phyloP scores from a whole-genome alignment of 768 basidiomycete species.

The Lactarius quietus region DNA sequence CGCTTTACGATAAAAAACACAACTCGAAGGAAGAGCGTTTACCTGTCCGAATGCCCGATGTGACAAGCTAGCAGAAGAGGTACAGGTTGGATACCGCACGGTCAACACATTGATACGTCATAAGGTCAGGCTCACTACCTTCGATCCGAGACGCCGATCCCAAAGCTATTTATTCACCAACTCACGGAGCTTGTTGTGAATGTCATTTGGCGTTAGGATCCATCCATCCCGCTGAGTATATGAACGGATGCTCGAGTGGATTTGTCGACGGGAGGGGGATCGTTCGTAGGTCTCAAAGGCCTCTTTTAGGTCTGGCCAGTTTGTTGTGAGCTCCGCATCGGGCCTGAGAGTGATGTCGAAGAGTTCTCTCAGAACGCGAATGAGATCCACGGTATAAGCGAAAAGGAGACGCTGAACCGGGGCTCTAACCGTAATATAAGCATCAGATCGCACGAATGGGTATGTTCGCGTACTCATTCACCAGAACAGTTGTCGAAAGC shows the following conservation, averaged over 20 bases:
- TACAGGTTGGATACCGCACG: too few relatives aligned
- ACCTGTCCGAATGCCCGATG: too few relatives aligned
- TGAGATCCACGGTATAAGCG: neutral
- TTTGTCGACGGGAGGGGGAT: neutral
- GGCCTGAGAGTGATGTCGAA: neutral
- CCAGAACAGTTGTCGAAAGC: neutral
- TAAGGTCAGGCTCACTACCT: too few relatives aligned
- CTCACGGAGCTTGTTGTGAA: neutral
- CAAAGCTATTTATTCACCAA: neutral
- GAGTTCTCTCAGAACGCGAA: neutral
- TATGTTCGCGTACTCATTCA: neutral
- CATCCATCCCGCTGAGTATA: neutral
- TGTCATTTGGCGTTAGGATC: neutral
- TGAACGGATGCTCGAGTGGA: neutral
- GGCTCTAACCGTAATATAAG: neutral
- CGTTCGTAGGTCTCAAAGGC: neutral
- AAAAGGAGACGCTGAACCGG: neutral
- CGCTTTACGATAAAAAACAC: too few relatives aligned
- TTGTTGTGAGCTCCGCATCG: neutral
- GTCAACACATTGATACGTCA: too few relatives aligned
- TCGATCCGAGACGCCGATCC: too few relatives aligned
- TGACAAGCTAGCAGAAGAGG: too few relatives aligned
- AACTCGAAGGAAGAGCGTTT: too few relatives aligned
- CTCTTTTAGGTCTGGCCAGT: neutral
- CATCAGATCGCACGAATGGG: too few relatives aligned